A percentile compares a stretch with the other conserved stretches of the same genome.
Evolutionary conservation across 768 basidiomycete species (phyloP).

Genomic region (Vararia minispora): DNA sequence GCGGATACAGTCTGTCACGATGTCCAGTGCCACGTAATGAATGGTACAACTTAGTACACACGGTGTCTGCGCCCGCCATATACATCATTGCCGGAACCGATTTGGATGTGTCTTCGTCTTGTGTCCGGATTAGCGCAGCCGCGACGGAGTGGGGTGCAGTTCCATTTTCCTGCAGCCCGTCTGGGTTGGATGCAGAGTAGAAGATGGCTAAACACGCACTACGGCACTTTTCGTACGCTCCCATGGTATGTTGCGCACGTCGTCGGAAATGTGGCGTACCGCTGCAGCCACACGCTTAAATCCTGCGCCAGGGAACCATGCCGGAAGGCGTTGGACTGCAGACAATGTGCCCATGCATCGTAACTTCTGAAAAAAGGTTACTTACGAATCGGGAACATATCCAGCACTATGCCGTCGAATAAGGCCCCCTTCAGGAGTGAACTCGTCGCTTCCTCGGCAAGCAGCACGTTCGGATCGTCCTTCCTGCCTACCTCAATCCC

Average conservation of each 20-base stretch:
- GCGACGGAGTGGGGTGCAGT: conserved; percentile 5
- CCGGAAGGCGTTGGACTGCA: conserved; percentile 17
- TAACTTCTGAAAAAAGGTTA: conserved; percentile 1
- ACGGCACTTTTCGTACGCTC: conserved; percentile 14
- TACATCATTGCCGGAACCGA: conserved; percentile 8
- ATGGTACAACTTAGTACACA: too few relatives aligned
- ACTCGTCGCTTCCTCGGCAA: conserved; percentile 29
- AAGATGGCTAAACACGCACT: conserved; percentile 13
- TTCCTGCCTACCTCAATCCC: conserved; percentile 30
- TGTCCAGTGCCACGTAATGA: too few relatives aligned
- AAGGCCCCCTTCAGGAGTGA: conserved; percentile 22
- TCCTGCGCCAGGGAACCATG: conserved; percentile 19
- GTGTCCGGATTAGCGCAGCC: conserved; percentile 1
- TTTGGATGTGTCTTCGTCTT: conserved; percentile 6
- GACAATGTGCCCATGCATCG: neutral
- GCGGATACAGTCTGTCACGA: conserved; percentile 8
- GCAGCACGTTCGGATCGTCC: conserved; percentile 33
- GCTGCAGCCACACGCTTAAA: conserved; percentile 15
- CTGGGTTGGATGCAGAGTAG: too few relatives aligned
- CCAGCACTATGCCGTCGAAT: conserved; percentile 35
- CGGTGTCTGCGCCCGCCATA: neutral
- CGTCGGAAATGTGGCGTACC: conserved; percentile 10
- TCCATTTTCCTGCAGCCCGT: conserved; percentile 1
- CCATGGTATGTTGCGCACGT: conserved; percentile 15
- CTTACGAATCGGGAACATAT: conserved; percentile 22